Evolutionary conservation across 345 rosid species (phyloP).

Genomic region (Pistacia vera): DNA sequence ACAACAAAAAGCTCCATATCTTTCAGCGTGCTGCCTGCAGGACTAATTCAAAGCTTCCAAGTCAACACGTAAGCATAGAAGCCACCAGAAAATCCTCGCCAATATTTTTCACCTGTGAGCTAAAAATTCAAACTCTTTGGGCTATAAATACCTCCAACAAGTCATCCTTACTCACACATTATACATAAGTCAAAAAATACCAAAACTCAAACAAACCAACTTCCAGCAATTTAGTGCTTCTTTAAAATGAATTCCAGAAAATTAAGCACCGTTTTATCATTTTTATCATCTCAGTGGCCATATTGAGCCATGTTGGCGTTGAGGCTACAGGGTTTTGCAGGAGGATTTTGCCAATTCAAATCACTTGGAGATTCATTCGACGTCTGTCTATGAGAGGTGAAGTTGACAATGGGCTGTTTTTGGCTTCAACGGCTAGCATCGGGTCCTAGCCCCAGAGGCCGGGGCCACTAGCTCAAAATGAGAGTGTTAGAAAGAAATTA

Average conservation of each 20-base stretch:
- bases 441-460: constrained; percentile 46
- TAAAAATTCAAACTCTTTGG: too few species aligned
- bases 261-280: constrained; percentile 22
- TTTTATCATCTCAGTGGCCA: constrained; percentile 25
- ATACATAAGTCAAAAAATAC: too few species aligned
- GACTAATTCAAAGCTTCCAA: constrained; percentile 23
- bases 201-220: too few species aligned
- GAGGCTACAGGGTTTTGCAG: constrained; percentile 41
- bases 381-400: constrained; percentile 28
- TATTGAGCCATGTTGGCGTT: constrained; percentile 28
- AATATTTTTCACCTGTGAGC: too few species aligned
- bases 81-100: neutral
- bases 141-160: too few species aligned
- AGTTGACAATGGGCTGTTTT: constrained; percentile 28
- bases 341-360: constrained; percentile 36
- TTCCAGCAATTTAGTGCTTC: neutral
- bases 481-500: too few species aligned
- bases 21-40: constrained; percentile 12
- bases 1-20: neutral
- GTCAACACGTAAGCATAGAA: constrained; percentile 27
- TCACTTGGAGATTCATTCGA: constrained; percentile 22
- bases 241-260: constrained; percentile 22
- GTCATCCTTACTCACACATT: too few species aligned
- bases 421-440: constrained; percentile 39
- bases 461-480: neutral